Evolutionary conservation across 352 stramenopile genomes (phyloP).

Genomic region (Globisporangium apiculatum): DNA sequence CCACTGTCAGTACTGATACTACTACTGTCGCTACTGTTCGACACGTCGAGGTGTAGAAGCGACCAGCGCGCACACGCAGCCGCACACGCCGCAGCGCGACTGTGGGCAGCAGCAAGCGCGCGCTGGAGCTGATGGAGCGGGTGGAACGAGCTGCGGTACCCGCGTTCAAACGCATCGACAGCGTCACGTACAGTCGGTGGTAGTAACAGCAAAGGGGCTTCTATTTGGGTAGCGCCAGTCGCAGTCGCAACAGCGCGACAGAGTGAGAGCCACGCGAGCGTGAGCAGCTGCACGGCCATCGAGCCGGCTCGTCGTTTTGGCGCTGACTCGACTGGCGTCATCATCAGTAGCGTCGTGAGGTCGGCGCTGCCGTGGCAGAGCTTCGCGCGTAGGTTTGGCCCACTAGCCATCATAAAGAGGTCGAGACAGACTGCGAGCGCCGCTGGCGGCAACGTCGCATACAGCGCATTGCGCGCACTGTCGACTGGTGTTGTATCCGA

Average conservation of each 20-base stretch:
- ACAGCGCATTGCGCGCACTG: constrained; percentile 29
- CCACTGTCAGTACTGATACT: background rate
- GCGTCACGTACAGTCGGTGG: no score
- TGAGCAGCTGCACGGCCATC: constrained; percentile 25
- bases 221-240: no score
- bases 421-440: constrained; percentile 45
- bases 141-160: constrained; percentile 42
- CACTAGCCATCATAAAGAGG: constrained; percentile 69
- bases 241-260: constrained; percentile 7
- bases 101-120: constrained; percentile 7
- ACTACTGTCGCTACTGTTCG: background rate
- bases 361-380: constrained; percentile 61
- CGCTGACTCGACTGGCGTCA: background rate
- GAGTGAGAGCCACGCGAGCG: constrained; percentile 24
- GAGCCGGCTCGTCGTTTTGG: constrained; percentile 7
- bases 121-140: constrained; percentile 45
- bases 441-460: constrained; percentile 30
- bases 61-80: constrained; percentile 20
- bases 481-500: constrained; percentile 3
- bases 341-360: constrained; percentile 20
- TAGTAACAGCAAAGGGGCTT: no score
- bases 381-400: constrained; percentile 63
- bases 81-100: constrained; percentile 14
- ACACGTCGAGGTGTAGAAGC: constrained; percentile 7
- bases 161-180: constrained; percentile 11